Conservation (phyloP, 2,329 filamentous ascomycete species). For the Thermoascus crustaceus region DNA sequence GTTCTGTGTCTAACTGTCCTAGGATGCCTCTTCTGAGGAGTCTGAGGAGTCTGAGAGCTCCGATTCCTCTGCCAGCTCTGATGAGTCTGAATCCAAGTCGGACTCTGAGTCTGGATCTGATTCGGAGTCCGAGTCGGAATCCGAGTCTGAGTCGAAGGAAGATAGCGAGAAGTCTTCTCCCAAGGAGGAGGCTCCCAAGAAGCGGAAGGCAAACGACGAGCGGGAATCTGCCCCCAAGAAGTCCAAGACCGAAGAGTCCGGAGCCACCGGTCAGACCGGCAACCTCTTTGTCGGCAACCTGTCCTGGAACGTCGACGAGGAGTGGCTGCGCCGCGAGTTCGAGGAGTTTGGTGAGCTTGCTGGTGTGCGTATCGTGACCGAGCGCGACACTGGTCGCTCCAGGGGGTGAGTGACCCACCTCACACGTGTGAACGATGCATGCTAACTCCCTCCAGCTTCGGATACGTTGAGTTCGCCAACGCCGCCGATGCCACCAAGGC, state of each 20-base stretch:
- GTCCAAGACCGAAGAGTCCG: constrained; percentile 48
- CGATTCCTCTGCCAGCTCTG: constrained; percentile 5
- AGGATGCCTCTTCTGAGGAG: constrained; percentile 14
- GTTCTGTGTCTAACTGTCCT: constrained; percentile 4
- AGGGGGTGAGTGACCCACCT: constrained; percentile 52
- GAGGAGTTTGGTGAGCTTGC: constrained; percentile 65
- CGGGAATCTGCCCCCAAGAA: constrained; percentile 46
- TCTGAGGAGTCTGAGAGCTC: constrained; percentile 18
- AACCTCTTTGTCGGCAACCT: constrained; percentile 88
- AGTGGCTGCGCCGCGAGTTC: constrained; percentile 72
- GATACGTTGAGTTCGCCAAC: constrained; percentile 79
- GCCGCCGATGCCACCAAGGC: constrained; percentile 62
- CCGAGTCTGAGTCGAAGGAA: constrained; percentile 22
- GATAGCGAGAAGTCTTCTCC: constrained; percentile 18
- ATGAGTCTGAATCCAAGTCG: constrained; percentile 8
- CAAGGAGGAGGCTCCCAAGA: constrained; percentile 31
- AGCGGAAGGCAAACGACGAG: constrained; percentile 44
- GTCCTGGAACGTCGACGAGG: constrained; percentile 84
- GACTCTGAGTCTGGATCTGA: constrained; percentile 23
- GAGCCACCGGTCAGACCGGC: constrained; percentile 25
- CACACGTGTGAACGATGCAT: background rate
- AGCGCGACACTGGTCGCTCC: constrained; percentile 71
- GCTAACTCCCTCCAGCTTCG: constrained; percentile 49
- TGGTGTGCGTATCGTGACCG: constrained; percentile 72
- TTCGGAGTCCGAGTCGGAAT: constrained; percentile 20